These are phyloP conservation scores for Penicillium sp. DNA, from an alignment of 2,329 filamentous ascomycete species.

Conservation along the genomic window DNA sequence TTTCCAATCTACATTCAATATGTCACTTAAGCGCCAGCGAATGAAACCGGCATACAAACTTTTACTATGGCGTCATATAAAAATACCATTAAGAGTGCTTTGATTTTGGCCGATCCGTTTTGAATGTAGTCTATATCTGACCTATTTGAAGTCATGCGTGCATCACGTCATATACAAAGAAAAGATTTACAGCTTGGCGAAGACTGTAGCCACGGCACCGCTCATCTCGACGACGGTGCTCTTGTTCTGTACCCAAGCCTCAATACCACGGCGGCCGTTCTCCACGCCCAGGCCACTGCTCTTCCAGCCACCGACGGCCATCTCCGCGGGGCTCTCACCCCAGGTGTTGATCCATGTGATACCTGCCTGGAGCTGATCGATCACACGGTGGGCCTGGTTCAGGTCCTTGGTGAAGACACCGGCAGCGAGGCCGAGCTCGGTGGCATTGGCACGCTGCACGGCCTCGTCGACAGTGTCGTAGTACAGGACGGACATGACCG, in stretches of 20 bases:
- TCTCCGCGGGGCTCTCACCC: conserved; percentile 89
- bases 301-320: conserved; percentile 92
- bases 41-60: conserved; percentile 6
- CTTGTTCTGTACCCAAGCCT: conserved; percentile 82
- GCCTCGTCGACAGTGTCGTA: conserved; percentile 71
- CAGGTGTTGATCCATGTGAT: conserved; percentile 94
- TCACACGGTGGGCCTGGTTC: conserved; percentile 68
- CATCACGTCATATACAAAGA: conserved; percentile 1
- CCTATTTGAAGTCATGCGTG: conserved; percentile 1
- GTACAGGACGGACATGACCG: conserved; percentile 76
- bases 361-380: conserved; percentile 71
- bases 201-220: conserved; percentile 68
- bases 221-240: conserved; percentile 83
- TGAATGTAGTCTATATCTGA: background rate
- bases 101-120: background rate
- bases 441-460: conserved; percentile 71
- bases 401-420: conserved; percentile 79
- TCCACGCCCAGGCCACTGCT: conserved; percentile 83
- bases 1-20: conserved; percentile 13
- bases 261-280: conserved; percentile 76
- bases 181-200: conserved; percentile 61
- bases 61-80: background rate
- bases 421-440: conserved; percentile 74
- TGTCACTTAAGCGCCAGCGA: conserved; percentile 7
- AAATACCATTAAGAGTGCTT: background rate